Evolutionary conservation across 1,139 yeast genomes (phyloP).

Genomic region (Hanseniaspora gamundiae): DNA sequence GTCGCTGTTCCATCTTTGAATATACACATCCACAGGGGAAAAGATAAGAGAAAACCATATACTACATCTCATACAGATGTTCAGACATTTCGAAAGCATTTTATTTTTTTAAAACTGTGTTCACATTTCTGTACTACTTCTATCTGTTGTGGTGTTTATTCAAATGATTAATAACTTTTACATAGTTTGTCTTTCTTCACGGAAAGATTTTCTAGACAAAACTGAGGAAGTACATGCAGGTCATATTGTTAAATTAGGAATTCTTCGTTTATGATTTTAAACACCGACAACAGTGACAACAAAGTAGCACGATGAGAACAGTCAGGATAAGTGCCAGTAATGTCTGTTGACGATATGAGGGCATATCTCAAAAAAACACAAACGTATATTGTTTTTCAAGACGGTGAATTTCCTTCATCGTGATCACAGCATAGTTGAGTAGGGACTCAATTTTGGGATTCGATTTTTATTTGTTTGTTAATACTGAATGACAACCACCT

Average conservation of each 20-base stretch:
- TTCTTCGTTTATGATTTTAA: constrained; percentile 50
- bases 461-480: constrained; percentile 38
- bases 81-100: background rate
- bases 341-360: constrained; percentile 2
- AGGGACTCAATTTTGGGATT: constrained; percentile 4
- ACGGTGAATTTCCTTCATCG: too few relatives aligned
- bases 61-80: background rate
- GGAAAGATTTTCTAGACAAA: constrained; percentile 10
- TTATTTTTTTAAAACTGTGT: background rate
- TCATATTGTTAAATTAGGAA: constrained; percentile 41
- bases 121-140: background rate
- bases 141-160: constrained; percentile 1
- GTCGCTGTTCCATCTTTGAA: too few relatives aligned
- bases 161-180: constrained; percentile 24
- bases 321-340: background rate
- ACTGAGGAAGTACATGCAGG: constrained; percentile 62
- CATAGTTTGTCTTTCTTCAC: constrained; percentile 10
- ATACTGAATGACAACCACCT: constrained; percentile 10
- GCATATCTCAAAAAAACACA: constrained; percentile 1
- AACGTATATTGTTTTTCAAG: background rate
- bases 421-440: too few relatives aligned
- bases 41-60: too few relatives aligned
- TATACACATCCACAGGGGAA: too few relatives aligned
- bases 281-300: background rate
- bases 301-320: background rate